Evolutionary conservation across 441 rosid genomes (phyloP).

Genomic region (Euphorbia corollata): DNA sequence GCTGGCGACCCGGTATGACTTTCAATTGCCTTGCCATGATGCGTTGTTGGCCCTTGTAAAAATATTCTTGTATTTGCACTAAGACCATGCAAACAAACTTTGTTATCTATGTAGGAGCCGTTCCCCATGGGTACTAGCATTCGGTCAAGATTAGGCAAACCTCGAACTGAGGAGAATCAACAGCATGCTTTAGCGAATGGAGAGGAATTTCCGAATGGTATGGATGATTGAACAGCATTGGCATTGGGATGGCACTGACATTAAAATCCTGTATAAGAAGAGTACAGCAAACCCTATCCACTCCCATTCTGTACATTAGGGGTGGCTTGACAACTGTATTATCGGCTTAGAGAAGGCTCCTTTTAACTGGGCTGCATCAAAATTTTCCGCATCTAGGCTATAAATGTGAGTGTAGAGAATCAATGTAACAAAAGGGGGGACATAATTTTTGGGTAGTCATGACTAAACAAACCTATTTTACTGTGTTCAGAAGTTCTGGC

Average conservation of each 20-base stretch:
- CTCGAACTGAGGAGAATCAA: slow-evolving; percentile 35
- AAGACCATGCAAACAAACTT: background rate
- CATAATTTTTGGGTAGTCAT: slow-evolving; percentile 34
- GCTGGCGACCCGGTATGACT: slow-evolving; percentile 63
- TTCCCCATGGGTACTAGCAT: slow-evolving; percentile 57
- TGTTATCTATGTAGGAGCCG: slow-evolving; percentile 38
- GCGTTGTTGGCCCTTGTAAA: background rate
- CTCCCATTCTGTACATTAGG: slow-evolving; percentile 46
- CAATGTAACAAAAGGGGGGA: slow-evolving; percentile 19
- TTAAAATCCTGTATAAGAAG: slow-evolving; percentile 27
- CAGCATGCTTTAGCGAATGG: slow-evolving; percentile 28
- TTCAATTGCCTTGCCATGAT: background rate
- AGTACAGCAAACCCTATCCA: slow-evolving; percentile 29
- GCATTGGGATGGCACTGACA: slow-evolving; percentile 58
- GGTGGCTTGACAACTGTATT: slow-evolving; percentile 36
- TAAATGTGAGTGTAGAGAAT: slow-evolving; percentile 25
- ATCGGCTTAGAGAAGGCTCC: slow-evolving; percentile 33
- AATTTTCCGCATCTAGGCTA: slow-evolving; percentile 23
- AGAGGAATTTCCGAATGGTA: slow-evolving; percentile 36
- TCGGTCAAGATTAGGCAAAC: slow-evolving; percentile 50
- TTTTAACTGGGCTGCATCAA: slow-evolving; percentile 21
- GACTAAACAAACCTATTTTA: slow-evolving; percentile 12
- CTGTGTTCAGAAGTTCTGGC: slow-evolving; percentile 24
- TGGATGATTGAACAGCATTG: slow-evolving; percentile 32
- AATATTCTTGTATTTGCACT: background rate